phyloP scores from a whole-genome alignment of 2,329 filamentous ascomycete genomes.

The Daldinia sp. region DNA sequence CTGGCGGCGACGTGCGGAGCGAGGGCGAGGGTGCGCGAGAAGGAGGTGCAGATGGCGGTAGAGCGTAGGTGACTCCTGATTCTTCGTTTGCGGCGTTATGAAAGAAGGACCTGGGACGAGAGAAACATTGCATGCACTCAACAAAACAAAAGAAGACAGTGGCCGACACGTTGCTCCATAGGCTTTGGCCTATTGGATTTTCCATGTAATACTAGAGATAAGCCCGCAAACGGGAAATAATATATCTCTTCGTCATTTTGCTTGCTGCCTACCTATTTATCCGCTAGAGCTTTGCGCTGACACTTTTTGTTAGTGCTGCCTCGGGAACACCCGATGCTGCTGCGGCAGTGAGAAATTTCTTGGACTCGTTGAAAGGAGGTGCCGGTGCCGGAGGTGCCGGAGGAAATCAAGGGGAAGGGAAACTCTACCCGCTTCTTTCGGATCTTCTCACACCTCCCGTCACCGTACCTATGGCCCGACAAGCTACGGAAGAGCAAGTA shows the following conservation, averaged over 20 bases:
- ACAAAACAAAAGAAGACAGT: slow-evolving; percentile 26
- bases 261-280: slow-evolving; percentile 17
- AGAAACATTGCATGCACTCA: slow-evolving; percentile 41
- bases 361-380: slow-evolving; percentile 80
- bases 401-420: slow-evolving; percentile 62
- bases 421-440: slow-evolving; percentile 83
- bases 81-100: slow-evolving; percentile 50
- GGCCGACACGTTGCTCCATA: slow-evolving; percentile 24
- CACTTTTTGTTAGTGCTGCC: slow-evolving; percentile 65
- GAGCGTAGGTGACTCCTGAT: slow-evolving; percentile 90
- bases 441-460: slow-evolving; percentile 84
- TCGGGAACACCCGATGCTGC: slow-evolving; percentile 76
- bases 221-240: slow-evolving; percentile 46
- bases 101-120: slow-evolving; percentile 25
- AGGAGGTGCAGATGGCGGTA: slow-evolving; percentile 93
- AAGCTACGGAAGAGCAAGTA: slow-evolving; percentile 72
- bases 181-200: slow-evolving; percentile 29
- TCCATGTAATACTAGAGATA: slow-evolving; percentile 48
- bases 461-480: slow-evolving; percentile 81
- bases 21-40: slow-evolving; percentile 90
- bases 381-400: slow-evolving; percentile 52
- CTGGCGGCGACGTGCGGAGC: slow-evolving; percentile 89
- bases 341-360: slow-evolving; percentile 85
- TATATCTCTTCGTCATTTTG: slow-evolving; percentile 27
- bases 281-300: slow-evolving; percentile 56